Conservation (phyloP, 225 moss, liverwort and hornwort genomes). For the Polytrichum formosum region DNA sequence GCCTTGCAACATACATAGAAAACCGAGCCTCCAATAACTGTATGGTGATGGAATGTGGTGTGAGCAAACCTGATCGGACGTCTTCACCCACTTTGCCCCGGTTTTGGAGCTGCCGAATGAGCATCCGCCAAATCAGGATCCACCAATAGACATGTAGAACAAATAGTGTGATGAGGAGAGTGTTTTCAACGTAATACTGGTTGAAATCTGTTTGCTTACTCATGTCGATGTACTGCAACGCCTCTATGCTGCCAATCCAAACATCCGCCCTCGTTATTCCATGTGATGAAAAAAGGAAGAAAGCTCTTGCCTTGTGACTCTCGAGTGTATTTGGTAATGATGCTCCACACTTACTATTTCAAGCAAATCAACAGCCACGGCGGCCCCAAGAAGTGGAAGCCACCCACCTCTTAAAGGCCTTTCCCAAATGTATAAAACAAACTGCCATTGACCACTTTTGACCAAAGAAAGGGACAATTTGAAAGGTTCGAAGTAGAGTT, state of each 20-base stretch:
- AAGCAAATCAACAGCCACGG: no score
- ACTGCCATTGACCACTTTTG: no score
- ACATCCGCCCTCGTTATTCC: background rate
- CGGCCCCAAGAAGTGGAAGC: no score
- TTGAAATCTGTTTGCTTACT: constrained; percentile 29
- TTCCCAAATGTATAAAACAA: no score
- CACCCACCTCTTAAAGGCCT: no score
- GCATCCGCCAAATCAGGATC: constrained; percentile 86
- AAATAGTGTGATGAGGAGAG: constrained; percentile 66
- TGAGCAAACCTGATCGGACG: constrained; percentile 61
- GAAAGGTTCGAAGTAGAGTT: no score
- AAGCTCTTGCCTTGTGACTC: no score
- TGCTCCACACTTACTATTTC: no score
- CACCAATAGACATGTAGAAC: constrained; percentile 84
- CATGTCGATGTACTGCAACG: constrained; percentile 50
- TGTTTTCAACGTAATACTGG: constrained; percentile 69
- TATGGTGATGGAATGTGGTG: background rate
- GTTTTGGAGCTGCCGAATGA: constrained; percentile 60
- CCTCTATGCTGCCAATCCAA: constrained; percentile 50
- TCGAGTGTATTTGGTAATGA: no score
- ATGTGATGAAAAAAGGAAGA: no score
- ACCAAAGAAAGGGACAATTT: no score
- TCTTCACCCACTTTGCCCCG: constrained; percentile 68
- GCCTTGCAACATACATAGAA: no score
- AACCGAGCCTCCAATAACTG: background rate